Base-by-base conservation (phyloP, 768 basidiomycete genomes). In the Ramaria rubella region DNA sequence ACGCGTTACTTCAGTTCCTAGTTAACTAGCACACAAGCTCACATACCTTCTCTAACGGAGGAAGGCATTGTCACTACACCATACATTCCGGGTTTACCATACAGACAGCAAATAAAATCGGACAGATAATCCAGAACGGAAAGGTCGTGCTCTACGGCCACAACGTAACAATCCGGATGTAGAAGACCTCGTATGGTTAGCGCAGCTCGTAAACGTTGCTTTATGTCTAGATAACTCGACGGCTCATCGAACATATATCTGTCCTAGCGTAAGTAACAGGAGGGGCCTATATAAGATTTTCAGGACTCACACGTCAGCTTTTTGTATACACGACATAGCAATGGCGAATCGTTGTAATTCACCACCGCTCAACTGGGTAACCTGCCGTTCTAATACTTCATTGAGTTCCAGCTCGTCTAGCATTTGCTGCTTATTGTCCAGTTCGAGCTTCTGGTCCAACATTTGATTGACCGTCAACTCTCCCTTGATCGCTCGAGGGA, bases 181-280 rank as follows among this genome's bases (percentile, higher is more conserved):
- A 97, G 81, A 56, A 99, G 75, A 27, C 82, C 81, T 45, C 96
- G 92, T 60, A 99, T 98, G 58, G 94, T 92, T 65, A 94, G 85
- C 8, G 96, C 96, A 15, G 96, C 96, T 66, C 84, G 88, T 62
- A 99, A 73, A 66, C 96, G 89, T 70, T 99, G 96, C 71, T 82
- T 90, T 72, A 98, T 82, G 76, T 99, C 96, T 62, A 99, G 81
- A 69, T 98, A 99, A 77, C 89, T 92, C 30, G 95, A 98, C 15
- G 96, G 96, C 68, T 98, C 96, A 75, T 98, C 94, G 67, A 97
- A 97, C 94, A 97, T 97, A 77, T 96, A 96, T 34, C 90, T 93
- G 67, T 24, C 52, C 31, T 19, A 27, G 15, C 23, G 29, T 46
- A 29, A 46, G 19, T 50, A 14, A 24, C 33, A 6, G 51, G 29